A percentile compares a stretch with the other conserved stretches of the same genome.
These are phyloP conservation scores for Spencermartinsiella europaea DNA, from an alignment of 805 yeast species.

Conservation along the genomic window DNA sequence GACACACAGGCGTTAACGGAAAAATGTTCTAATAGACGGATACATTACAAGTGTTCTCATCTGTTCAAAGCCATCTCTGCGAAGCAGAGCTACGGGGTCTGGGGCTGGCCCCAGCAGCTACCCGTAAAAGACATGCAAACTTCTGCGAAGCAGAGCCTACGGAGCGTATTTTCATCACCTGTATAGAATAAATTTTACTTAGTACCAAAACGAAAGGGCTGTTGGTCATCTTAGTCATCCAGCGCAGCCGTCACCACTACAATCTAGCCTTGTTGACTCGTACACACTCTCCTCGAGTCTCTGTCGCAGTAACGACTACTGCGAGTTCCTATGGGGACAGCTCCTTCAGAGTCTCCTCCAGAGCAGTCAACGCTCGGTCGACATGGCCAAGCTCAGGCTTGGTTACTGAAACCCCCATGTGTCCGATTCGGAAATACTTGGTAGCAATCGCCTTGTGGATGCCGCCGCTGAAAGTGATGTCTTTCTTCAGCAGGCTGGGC, in stretches of 20 bases:
- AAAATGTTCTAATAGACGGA: not conserved
- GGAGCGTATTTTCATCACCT: too few species aligned
- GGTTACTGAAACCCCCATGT: constrained; percentile 82
- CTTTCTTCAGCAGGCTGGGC: constrained; percentile 50
- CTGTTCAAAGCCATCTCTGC: not conserved
- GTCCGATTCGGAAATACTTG: constrained; percentile 90
- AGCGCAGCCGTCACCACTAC: too few species aligned
- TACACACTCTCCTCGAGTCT: not conserved
- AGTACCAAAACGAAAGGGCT: too few species aligned
- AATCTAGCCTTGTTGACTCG: too few species aligned
- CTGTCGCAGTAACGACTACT: constrained; percentile 21
- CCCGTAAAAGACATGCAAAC: too few species aligned
- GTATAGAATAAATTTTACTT: too few species aligned
- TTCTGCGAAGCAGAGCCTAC: too few species aligned
- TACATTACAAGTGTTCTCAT: not conserved
- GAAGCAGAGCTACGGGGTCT: too few species aligned
- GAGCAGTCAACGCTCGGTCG: constrained; percentile 43
- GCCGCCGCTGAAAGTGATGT: constrained; percentile 83
- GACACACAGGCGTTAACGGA: too few species aligned
- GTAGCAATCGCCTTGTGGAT: constrained; percentile 74
- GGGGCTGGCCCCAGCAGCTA: too few species aligned
- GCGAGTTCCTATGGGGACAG: constrained; percentile 1
- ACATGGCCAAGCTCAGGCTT: constrained; percentile 52
- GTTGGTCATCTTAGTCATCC: too few species aligned
- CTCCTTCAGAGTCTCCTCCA: constrained; percentile 34